Evolutionary conservation across 208 protist species (phyloP).

Genomic region (Angomonas deanei): DNA sequence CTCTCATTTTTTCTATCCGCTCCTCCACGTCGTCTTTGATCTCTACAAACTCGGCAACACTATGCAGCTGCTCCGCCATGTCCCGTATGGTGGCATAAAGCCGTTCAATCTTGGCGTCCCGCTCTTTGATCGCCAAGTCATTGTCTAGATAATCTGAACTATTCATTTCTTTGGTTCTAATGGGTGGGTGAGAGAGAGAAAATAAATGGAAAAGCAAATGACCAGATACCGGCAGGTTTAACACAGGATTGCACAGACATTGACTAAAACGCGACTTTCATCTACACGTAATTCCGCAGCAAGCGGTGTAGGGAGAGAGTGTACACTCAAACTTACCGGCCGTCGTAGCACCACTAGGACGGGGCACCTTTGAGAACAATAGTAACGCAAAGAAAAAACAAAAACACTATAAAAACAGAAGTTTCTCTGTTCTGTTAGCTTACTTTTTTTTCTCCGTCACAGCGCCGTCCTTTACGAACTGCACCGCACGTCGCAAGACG

Average conservation of each 20-base stretch:
- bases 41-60: constrained; percentile 45
- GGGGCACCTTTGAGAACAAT: neutral
- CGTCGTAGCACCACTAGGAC: too few relatives aligned
- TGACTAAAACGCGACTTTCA: too few relatives aligned
- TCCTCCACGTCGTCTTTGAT: constrained; percentile 41
- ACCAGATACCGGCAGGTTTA: neutral
- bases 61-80: constrained; percentile 48
- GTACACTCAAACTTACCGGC: too few relatives aligned
- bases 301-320: too few relatives aligned
- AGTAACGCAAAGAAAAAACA: neutral
- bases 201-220: neutral
- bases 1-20: constrained; percentile 36
- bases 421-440: neutral
- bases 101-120: constrained; percentile 29
- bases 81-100: constrained; percentile 48
- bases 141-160: constrained; percentile 9
- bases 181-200: neutral
- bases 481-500: constrained; percentile 60
- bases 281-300: too few relatives aligned
- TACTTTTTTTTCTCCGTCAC: constrained; percentile 24
- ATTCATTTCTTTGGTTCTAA: neutral
- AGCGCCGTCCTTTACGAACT: constrained; percentile 78
- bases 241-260: too few relatives aligned
- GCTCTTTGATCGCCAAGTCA: constrained; percentile 18
- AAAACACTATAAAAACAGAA: neutral